These are phyloP conservation scores for Massariosphaeria phaeospora DNA, from an alignment of 495 filamentous ascomycete species.

Conservation along the genomic window DNA sequence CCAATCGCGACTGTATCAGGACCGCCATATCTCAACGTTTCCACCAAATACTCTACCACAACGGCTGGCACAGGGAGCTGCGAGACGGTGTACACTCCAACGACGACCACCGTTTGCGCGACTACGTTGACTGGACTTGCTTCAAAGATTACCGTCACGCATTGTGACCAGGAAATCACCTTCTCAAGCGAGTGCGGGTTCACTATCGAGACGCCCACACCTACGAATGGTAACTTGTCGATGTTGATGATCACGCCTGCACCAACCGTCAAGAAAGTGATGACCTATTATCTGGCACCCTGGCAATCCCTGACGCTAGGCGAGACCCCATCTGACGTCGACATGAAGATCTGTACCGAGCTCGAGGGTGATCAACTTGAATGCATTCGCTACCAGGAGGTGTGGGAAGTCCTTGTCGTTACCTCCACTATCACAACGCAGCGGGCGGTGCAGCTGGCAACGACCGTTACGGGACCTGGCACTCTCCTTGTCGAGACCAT, in stretches of 20 bases:
- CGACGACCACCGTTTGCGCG: constrained; percentile 35
- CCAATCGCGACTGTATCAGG: constrained; percentile 5
- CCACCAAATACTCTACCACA: background rate
- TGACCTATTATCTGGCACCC: constrained; percentile 38
- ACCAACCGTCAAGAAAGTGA: constrained; percentile 30
- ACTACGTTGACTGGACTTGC: constrained; percentile 36
- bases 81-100: constrained; percentile 14
- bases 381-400: constrained; percentile 34
- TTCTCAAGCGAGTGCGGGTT: constrained; percentile 39
- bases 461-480: constrained; percentile 33
- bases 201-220: constrained; percentile 30
- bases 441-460: constrained; percentile 31
- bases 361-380: constrained; percentile 27
- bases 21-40: constrained; percentile 17
- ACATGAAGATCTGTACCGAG: constrained; percentile 34
- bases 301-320: constrained; percentile 36
- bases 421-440: constrained; percentile 28
- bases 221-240: constrained; percentile 4
- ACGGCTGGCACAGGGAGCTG: constrained; percentile 15
- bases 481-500: constrained; percentile 36
- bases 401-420: constrained; percentile 35
- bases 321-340: constrained; percentile 31
- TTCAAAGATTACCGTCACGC: constrained; percentile 31
- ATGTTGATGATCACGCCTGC: constrained; percentile 32
- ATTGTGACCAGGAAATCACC: constrained; percentile 38